Percentiles rank a stretch among this genome's conserved stretches.
Conservation (phyloP, 768 basidiomycete species). For the Auriculariales sp. region DNA sequence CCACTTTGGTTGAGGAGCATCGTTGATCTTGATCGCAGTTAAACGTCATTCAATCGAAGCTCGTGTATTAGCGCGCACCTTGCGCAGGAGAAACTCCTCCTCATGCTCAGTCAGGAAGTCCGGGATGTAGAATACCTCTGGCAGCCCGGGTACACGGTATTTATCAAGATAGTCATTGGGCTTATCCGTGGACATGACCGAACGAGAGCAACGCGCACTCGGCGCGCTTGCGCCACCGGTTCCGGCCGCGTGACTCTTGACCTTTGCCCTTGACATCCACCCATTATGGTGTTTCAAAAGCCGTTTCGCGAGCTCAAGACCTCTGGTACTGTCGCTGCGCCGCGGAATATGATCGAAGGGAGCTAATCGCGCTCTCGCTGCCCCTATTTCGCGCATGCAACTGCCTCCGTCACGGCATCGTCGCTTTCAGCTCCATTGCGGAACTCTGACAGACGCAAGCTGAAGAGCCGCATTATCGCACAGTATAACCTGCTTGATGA, state of each 20-base stretch:
- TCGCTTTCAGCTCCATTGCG: slow-evolving; percentile 39
- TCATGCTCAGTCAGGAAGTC: slow-evolving; percentile 62
- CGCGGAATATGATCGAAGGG: neutral
- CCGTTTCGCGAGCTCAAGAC: slow-evolving; percentile 54
- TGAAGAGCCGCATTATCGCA: slow-evolving; percentile 42
- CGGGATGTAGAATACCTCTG: slow-evolving; percentile 52
- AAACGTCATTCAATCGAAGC: slow-evolving; percentile 3
- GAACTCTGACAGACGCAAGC: slow-evolving; percentile 57
- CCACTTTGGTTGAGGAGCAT: slow-evolving; percentile 73
- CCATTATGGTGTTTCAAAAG: slow-evolving; percentile 45
- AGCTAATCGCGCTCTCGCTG: neutral
- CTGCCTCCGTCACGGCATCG: neutral
- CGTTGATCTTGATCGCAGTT: slow-evolving; percentile 40
- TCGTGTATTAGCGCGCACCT: slow-evolving; percentile 28
- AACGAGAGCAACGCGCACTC: too few relatives aligned
- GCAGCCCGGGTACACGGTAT: neutral
- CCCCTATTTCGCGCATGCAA: neutral
- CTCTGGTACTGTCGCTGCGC: slow-evolving; percentile 22
- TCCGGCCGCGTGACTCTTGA: too few relatives aligned
- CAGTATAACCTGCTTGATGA: slow-evolving; percentile 23
- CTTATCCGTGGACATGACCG: too few relatives aligned
- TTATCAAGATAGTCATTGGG: neutral
- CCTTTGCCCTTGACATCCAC: too few relatives aligned
- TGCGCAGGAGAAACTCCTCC: slow-evolving; percentile 62
- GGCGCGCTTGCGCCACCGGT: too few relatives aligned